These are phyloP conservation scores for Trichoderma afroharzianum DNA, from an alignment of 2,329 filamentous ascomycete species.

Conservation along the genomic window DNA sequence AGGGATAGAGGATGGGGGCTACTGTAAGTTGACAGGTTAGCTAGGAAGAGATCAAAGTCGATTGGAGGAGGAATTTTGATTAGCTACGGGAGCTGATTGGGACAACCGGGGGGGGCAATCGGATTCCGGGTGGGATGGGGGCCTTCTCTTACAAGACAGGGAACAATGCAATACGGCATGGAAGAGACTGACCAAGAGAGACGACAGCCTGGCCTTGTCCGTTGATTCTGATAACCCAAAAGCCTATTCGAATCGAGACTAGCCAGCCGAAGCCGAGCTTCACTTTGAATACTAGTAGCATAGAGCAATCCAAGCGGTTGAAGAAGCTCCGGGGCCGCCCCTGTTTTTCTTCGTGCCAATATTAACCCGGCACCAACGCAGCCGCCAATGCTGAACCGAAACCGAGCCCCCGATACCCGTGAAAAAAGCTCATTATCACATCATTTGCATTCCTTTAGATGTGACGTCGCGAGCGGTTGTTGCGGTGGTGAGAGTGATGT, in stretches of 20 bases:
- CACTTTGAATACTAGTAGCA: not conserved
- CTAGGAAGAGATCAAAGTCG: not conserved
- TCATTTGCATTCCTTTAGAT: not conserved
- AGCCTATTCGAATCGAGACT: not conserved
- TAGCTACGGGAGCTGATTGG: not conserved
- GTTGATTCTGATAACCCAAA: not conserved
- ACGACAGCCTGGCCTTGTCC: not conserved
- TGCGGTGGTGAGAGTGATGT: not conserved
- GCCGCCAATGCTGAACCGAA: constrained; percentile 3
- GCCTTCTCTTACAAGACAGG: not conserved
- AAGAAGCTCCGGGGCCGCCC: not conserved
- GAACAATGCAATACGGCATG: too few species aligned
- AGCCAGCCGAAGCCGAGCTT: not conserved
- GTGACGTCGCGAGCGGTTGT: not conserved
- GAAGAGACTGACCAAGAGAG: not conserved
- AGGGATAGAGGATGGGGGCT: not conserved
- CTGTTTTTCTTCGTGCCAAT: not conserved
- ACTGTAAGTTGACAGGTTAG: not conserved
- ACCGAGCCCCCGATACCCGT: not conserved
- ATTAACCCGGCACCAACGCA: not conserved
- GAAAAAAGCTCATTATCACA: not conserved
- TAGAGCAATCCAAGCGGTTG: not conserved
- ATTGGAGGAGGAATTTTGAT: not conserved
- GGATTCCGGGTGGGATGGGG: not conserved
- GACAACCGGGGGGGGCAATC: not conserved